Conservation (phyloP, 805 yeast genomes). For the Wickerhamiella shivajii region DNA sequence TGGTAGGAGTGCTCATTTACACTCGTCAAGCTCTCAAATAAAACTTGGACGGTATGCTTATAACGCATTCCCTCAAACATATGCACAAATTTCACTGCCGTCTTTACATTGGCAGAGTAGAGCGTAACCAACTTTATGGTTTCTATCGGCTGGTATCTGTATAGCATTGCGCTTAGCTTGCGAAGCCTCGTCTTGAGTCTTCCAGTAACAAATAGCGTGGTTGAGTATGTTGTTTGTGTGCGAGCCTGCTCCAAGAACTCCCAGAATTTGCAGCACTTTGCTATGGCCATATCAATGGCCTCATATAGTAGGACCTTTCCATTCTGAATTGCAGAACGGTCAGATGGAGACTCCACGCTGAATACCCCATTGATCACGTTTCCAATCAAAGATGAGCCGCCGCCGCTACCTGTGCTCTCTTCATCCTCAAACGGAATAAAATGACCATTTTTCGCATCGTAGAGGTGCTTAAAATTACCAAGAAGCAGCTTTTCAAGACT, state of each 20-base stretch:
- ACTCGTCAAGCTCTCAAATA: slow-evolving; percentile 6
- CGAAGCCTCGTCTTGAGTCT: slow-evolving; percentile 20
- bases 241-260: slow-evolving; percentile 12
- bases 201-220: slow-evolving; percentile 16
- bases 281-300: slow-evolving; percentile 12
- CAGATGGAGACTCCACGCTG: slow-evolving; percentile 48
- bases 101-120: slow-evolving; percentile 3
- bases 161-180: slow-evolving; percentile 17
- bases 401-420: slow-evolving; percentile 8
- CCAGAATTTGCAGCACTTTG: slow-evolving; percentile 17
- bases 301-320: slow-evolving; percentile 24
- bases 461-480: slow-evolving; percentile 8
- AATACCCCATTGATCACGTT: slow-evolving; percentile 56
- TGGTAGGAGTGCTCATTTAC: neutral
- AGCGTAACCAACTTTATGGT: slow-evolving; percentile 10
- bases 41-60: slow-evolving; percentile 14
- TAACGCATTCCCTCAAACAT: slow-evolving; percentile 17
- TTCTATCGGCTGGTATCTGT: slow-evolving; percentile 13
- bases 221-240: slow-evolving; percentile 4
- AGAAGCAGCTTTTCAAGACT: slow-evolving; percentile 7
- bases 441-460: slow-evolving; percentile 4
- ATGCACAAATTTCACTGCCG: slow-evolving; percentile 16
- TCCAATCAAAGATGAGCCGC: slow-evolving; percentile 37
- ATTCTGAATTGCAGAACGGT: slow-evolving; percentile 35
- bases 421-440: slow-evolving; percentile 10